These are phyloP conservation scores for Trichoderma gracile DNA, from an alignment of 2,329 filamentous ascomycete genomes.

Conservation along the genomic window DNA sequence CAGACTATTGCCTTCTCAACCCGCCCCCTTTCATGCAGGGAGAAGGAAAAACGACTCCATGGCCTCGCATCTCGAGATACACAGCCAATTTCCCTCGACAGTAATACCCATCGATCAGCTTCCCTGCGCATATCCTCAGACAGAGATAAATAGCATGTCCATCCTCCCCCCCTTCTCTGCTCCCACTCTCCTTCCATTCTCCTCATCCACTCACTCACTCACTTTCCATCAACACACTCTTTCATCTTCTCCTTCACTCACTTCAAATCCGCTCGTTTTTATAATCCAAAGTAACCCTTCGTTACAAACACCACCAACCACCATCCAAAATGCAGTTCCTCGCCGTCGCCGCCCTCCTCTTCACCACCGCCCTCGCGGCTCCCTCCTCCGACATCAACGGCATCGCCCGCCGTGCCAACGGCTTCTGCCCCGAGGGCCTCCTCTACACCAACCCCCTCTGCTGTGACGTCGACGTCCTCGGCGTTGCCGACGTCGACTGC, in stretches of 20 bases:
- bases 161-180: neutral
- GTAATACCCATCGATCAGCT: neutral
- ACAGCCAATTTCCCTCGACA: neutral
- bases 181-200: neutral
- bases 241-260: neutral
- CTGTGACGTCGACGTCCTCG: constrained; percentile 22
- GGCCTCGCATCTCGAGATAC: neutral
- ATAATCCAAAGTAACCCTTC: neutral
- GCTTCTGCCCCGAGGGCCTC: constrained; percentile 11
- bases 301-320: neutral
- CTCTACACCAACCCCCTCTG: constrained; percentile 26
- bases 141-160: constrained; percentile 21
- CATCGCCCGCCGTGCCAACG: neutral
- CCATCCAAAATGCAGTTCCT: constrained; percentile 27
- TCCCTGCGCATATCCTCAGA: neutral
- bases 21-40: constrained; percentile 17
- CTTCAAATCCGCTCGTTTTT: neutral
- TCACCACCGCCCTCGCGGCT: constrained; percentile 21
- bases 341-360: constrained; percentile 24
- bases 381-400: neutral
- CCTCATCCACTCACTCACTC: constrained; percentile 18
- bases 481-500: constrained; percentile 23
- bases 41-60: neutral
- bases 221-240: neutral
- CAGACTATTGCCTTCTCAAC: neutral